Base-by-base conservation (phyloP, 2,329 filamentous ascomycete genomes). In the Trichoderma afroharzianum region DNA sequence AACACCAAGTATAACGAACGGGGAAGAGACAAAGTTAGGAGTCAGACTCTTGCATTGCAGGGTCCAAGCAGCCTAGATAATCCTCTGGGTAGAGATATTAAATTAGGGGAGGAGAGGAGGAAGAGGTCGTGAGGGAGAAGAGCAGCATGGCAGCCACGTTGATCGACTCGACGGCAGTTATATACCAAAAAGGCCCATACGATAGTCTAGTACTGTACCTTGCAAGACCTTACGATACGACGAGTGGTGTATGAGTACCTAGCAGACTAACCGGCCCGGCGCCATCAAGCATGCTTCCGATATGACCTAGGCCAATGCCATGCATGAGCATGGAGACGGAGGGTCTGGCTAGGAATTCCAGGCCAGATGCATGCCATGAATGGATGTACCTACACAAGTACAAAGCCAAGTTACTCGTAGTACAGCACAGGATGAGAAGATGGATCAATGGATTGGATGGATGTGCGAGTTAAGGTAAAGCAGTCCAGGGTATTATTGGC, bases 261-360 rank as follows among this genome's bases (percentile, higher is more conserved):
- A n/a, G n/a, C n/a, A 72, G 73, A 53, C 47, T 53, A 53, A 53
- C 47, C 47, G 47, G 47, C 47, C 71, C 66, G 71, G 68, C 72
- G 72, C 72, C 69, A 69, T 73, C 64, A 69, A 62, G 50, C 57
- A 70, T 71, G 61, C 53, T 72, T 74, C 69, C 71, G 72, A 74
- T 73, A 74, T 76, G 74, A 76, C 72, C 47, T 39, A 53, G 74
- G 77, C 74, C 77, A 77, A 79, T 77, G 74, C 70, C 74, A 76
- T 81, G 80, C 79, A 81, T 80, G 79, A 77, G 76, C 78, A 81
- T 80, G 79, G 80, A 80, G 79, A 79, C 76, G 53, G 18, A 73
- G 79, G 78, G 79, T 80, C 80, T 74, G 73, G 15, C 43, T 12
- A 53, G n/a, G 47, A 11, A 24, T 21, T 28, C 50, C 76, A 76